These are phyloP conservation scores for Rhizopus stolonifer DNA, from an alignment of 371 early-diverging fungal genomes.

Conservation along the genomic window DNA sequence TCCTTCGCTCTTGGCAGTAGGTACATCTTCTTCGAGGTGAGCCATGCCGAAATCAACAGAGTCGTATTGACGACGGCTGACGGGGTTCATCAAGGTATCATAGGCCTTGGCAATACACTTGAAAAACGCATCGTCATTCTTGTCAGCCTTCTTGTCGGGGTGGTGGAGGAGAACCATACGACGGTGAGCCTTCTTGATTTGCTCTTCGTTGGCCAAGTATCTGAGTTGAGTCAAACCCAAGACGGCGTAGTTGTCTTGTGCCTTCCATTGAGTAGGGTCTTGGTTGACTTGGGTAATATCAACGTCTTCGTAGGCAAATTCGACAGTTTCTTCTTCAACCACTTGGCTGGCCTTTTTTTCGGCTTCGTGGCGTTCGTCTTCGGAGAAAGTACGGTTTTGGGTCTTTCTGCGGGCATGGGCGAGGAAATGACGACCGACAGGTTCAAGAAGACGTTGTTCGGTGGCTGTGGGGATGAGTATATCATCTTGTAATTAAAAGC, in stretches of 20 bases:
- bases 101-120: slow-evolving; percentile 98
- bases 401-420: slow-evolving; percentile 69
- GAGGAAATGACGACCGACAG: slow-evolving; percentile 65
- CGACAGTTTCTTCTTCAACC: slow-evolving; percentile 63
- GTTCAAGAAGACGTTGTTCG: slow-evolving; percentile 57
- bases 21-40: slow-evolving; percentile 53
- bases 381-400: slow-evolving; percentile 70
- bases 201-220: slow-evolving; percentile 79
- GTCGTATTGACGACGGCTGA: slow-evolving; percentile 95
- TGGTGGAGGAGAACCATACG: slow-evolving; percentile 86
- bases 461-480: no score
- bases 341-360: slow-evolving; percentile 49
- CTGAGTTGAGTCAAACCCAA: slow-evolving; percentile 81
- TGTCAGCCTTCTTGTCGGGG: slow-evolving; percentile 89
- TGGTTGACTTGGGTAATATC: slow-evolving; percentile 61
- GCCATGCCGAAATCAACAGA: slow-evolving; percentile 85
- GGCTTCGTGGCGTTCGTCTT: slow-evolving; percentile 61
- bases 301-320: slow-evolving; percentile 73
- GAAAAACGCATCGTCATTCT: slow-evolving; percentile 94
- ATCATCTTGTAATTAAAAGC: no score
- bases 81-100: slow-evolving; percentile 91
- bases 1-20: slow-evolving; percentile 73
- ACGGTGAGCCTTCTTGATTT: slow-evolving; percentile 83
- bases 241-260: slow-evolving; percentile 87
- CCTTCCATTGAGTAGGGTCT: slow-evolving; percentile 85